These are phyloP conservation scores for Amanita inopinata DNA, from an alignment of 768 basidiomycete genomes.

Conservation along the genomic window DNA sequence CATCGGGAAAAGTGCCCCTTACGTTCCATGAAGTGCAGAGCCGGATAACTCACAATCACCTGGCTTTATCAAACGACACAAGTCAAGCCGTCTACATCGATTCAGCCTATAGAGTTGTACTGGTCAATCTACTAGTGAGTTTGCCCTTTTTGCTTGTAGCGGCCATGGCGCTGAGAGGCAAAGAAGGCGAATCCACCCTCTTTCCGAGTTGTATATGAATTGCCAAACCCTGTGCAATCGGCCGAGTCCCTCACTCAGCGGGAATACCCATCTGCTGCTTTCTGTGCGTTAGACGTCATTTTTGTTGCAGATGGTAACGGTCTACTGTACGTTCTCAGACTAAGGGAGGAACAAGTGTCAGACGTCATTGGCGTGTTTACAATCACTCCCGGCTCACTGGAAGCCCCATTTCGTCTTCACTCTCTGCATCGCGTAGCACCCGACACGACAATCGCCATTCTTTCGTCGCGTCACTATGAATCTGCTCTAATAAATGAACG, in stretches of 20 bases:
- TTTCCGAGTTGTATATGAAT: slow-evolving; percentile 47
- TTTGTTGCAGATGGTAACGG: slow-evolving; percentile 67
- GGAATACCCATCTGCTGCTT: slow-evolving; percentile 70
- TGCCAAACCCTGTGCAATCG: slow-evolving; percentile 44
- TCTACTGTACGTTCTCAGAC: slow-evolving; percentile 48
- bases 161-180: slow-evolving; percentile 26
- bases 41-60: slow-evolving; percentile 78
- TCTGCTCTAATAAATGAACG: slow-evolving; percentile 13
- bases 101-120: slow-evolving; percentile 46
- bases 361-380: slow-evolving; percentile 44
- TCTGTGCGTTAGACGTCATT: slow-evolving; percentile 37
- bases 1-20: slow-evolving; percentile 50
- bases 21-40: slow-evolving; percentile 79
- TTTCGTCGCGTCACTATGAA: slow-evolving; percentile 50
- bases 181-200: slow-evolving; percentile 32
- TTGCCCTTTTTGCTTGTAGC: slow-evolving; percentile 5
- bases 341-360: slow-evolving; percentile 29
- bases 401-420: slow-evolving; percentile 39
- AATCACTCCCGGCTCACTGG: slow-evolving; percentile 29
- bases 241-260: slow-evolving; percentile 32
- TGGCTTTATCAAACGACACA: slow-evolving; percentile 37
- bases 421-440: slow-evolving; percentile 26
- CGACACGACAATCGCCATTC: slow-evolving; percentile 32
- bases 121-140: slow-evolving; percentile 59
- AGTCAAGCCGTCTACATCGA: slow-evolving; percentile 61